Evolutionary conservation across 495 filamentous ascomycete species (phyloP).

Genomic region (Penicillium turbatum): DNA sequence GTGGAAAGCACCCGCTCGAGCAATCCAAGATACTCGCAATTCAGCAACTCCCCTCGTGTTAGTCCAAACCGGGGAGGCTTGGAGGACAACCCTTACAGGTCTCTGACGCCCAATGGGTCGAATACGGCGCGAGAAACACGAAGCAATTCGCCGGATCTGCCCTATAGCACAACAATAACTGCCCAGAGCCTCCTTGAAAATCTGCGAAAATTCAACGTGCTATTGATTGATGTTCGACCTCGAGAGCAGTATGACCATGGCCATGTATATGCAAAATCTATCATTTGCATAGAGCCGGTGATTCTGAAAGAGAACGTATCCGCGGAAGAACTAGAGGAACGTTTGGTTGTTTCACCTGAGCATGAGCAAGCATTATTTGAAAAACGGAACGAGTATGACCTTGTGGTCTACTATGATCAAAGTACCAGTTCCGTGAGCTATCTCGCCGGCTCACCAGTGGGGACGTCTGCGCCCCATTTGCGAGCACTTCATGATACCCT

Average conservation of each 20-base stretch:
- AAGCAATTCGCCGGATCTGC: constrained; percentile 49
- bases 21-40: constrained; percentile 37
- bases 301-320: constrained; percentile 71
- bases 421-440: constrained; percentile 52
- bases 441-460: constrained; percentile 43
- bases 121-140: constrained; percentile 28
- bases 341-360: constrained; percentile 73
- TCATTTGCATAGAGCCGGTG: constrained; percentile 90
- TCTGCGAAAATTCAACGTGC: constrained; percentile 57
- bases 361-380: constrained; percentile 71
- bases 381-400: constrained; percentile 70
- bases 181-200: constrained; percentile 62
- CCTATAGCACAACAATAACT: constrained; percentile 58
- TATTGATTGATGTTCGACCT: constrained; percentile 81
- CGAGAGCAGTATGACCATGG: constrained; percentile 81
- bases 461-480: constrained; percentile 54
- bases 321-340: constrained; percentile 77
- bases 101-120: constrained; percentile 42
- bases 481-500: constrained; percentile 72
- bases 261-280: constrained; percentile 74
- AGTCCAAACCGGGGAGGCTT: constrained; percentile 34
- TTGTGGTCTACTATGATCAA: constrained; percentile 90
- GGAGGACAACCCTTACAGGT: constrained; percentile 43
- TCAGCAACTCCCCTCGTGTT: constrained; percentile 34
- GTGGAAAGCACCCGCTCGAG: constrained; percentile 37